Evolutionary conservation across 2,329 filamentous ascomycete species (phyloP), one percentile per base, ranked within the genome.

Genomic region (Cytospora mali): DNA sequence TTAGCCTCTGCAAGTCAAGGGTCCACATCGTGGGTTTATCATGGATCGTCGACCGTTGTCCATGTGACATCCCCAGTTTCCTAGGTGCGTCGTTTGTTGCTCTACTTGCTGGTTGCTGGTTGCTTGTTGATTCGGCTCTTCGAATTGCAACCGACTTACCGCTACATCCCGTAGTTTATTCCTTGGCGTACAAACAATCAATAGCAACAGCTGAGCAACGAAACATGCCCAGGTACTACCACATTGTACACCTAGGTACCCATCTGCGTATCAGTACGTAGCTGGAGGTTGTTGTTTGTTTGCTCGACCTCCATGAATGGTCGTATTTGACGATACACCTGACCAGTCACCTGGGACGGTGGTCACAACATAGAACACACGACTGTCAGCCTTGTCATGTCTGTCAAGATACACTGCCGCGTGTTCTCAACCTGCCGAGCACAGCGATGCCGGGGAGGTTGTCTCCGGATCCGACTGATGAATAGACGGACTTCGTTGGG

Each of bases 11-110:
- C 50, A 39, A 50, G 23, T 33, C 58, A 53, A 54, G 58, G 58
- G 29, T 53, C 54, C 60, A 62, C 53, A 48, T 33, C 29, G 50
- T 51, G 53, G 58, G 53, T 57, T 56, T 54, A 64, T 58, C 57
- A 61, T 48, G 46, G 60, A 46, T 48, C 31, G 18, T 39, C 29
- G 14, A 2, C 33, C 50, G 3, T 27, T 18, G 42, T n/a, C 10
- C 55, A 57, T 50, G 42, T 57, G 42, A 57, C 55, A 28, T 14
- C 18, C 42, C 16, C 28, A 23, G 18, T 16, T n/a, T n/a, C n/a
- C 42, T 48, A 14, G 27, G 7, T 25, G 14, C n/a, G 23, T 18
- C 6, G 39, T n/a, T 5, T 46, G 39, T 46, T 46, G n/a, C 3
- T 21, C 39, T 39, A 13, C 31, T 33, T 13, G 31, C 31, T 33